Percentiles rank a stretch among this genome's conserved stretches.
Conservation (phyloP, 1,139 yeast species). For the Blastobotrys serpentis region DNA sequence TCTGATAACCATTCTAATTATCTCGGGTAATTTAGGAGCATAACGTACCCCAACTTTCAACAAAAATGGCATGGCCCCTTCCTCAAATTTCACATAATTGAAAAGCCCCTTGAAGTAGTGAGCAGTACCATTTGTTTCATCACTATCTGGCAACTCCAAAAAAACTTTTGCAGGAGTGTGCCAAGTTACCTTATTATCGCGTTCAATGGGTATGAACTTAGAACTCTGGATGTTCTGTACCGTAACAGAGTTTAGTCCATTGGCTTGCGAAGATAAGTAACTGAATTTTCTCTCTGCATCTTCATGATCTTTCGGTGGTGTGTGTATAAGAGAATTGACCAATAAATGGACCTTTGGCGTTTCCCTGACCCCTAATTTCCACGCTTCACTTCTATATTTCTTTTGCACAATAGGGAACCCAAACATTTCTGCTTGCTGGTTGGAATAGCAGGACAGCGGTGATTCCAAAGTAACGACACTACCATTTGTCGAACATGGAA, state of each 20-base stretch:
- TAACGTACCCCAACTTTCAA: constrained; percentile 38
- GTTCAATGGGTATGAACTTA: constrained; percentile 13
- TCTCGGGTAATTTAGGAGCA: constrained; percentile 37
- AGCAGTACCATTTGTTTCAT: constrained; percentile 19
- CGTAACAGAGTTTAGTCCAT: constrained; percentile 13
- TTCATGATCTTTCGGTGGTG: constrained; percentile 30
- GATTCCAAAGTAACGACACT: constrained; percentile 18
- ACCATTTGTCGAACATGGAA: constrained; percentile 27
- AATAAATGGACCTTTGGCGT: constrained; percentile 33
- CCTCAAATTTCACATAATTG: constrained; percentile 32
- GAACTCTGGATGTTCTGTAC: constrained; percentile 16
- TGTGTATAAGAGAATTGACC: constrained; percentile 24
- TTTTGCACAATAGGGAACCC: constrained; percentile 36
- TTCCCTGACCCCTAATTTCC: constrained; percentile 36
- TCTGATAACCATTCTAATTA: constrained; percentile 34
- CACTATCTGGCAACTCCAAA: constrained; percentile 20
- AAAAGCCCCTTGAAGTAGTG: constrained; percentile 34
- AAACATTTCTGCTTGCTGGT: constrained; percentile 30
- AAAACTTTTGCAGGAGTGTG: constrained; percentile 32
- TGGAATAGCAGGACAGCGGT: constrained; percentile 35
- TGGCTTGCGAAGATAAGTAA: constrained; percentile 31
- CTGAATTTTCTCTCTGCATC: constrained; percentile 33
- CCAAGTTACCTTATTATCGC: constrained; percentile 14
- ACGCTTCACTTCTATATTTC: constrained; percentile 30
- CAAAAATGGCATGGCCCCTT: constrained; percentile 36